Conservation (phyloP, 2,329 filamentous ascomycete species). For the Cytospora chrysosperma region DNA sequence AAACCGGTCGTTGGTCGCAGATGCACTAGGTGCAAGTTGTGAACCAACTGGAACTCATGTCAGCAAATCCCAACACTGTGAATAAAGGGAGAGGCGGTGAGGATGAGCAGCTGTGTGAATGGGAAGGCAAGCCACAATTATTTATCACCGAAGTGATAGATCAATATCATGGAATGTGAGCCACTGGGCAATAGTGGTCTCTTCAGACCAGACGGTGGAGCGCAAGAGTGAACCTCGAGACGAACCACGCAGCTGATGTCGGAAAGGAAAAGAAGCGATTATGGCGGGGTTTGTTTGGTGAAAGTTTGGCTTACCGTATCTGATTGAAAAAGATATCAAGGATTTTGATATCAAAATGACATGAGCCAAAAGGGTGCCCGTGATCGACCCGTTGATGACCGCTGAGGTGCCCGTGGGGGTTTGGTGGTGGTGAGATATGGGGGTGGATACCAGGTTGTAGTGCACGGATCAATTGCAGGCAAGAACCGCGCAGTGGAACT, state of each 20-base stretch:
- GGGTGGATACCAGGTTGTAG: slow-evolving; percentile 22
- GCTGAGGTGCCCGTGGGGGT: slow-evolving; percentile 7
- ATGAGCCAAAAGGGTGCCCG: not conserved
- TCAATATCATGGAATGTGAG: not conserved
- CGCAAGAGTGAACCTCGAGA: not conserved
- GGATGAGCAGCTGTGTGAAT: not conserved
- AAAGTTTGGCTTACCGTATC: slow-evolving; percentile 4
- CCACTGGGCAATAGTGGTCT: slow-evolving; percentile 1
- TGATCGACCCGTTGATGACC: not conserved
- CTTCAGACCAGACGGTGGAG: slow-evolving; percentile 3
- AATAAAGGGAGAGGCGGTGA: slow-evolving; percentile 6
- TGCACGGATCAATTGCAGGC: slow-evolving; percentile 26
- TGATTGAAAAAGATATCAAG: not conserved
- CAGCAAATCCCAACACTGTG: slow-evolving; percentile 7
- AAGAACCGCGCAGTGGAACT: slow-evolving; percentile 17
- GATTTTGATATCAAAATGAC: not conserved
- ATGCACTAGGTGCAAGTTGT: slow-evolving; percentile 13
- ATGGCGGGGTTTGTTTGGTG: not conserved
- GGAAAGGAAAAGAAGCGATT: not conserved
- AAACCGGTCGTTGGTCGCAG: slow-evolving; percentile 17
- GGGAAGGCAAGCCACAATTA: not conserved
- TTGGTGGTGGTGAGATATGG: slow-evolving; percentile 16
- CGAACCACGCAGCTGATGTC: not conserved
- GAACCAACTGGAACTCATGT: slow-evolving; percentile 14
- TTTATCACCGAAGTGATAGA: slow-evolving; percentile 12